Conservation (phyloP, 331 rosid genomes). For the Rhamnella rubrinervis region DNA sequence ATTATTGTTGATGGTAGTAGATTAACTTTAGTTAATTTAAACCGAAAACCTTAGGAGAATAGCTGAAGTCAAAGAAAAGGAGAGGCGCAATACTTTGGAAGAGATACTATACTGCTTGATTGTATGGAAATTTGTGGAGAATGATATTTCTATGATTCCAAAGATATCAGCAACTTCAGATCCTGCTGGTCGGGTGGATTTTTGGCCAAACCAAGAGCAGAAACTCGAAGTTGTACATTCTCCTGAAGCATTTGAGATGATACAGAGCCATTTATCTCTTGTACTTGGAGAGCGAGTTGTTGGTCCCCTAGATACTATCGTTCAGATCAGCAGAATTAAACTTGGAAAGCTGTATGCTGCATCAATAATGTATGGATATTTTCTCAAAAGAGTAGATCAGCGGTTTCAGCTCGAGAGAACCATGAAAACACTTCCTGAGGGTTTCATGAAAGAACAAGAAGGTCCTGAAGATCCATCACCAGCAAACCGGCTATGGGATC, state of each 20-base stretch:
- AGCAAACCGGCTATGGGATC: conserved; percentile 77
- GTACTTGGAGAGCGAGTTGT: conserved; percentile 73
- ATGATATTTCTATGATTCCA: conserved; percentile 73
- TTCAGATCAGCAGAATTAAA: conserved; percentile 87
- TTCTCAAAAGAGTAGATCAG: conserved; percentile 87
- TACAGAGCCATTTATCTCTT: conserved; percentile 77
- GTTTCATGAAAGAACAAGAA: conserved; percentile 41
- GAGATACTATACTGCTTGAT: conserved; percentile 85
- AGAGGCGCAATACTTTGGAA: conserved; percentile 58
- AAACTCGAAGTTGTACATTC: conserved; percentile 88
- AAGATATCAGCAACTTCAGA: conserved; percentile 61
- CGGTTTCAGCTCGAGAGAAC: conserved; percentile 87
- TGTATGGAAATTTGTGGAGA: conserved; percentile 64
- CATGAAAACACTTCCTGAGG: conserved; percentile 77
- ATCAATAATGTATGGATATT: conserved; percentile 95
- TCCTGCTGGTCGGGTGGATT: conserved; percentile 71
- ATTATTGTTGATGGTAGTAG: conserved; percentile 12
- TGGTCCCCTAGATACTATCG: conserved; percentile 68
- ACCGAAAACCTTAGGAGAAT: conserved; percentile 68
- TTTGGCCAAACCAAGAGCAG: conserved; percentile 91
- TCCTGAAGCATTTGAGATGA: conserved; percentile 88
- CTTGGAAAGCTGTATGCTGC: conserved; percentile 96
- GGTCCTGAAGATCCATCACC: conserved; percentile 53
- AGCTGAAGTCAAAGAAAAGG: conserved; percentile 82
- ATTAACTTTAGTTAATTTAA: conserved; percentile 15